Percentiles rank a stretch among this genome's conserved stretches.
Evolutionary conservation across 2,329 filamentous ascomycete species (phyloP).

Genomic region (Apiospora hydei): DNA sequence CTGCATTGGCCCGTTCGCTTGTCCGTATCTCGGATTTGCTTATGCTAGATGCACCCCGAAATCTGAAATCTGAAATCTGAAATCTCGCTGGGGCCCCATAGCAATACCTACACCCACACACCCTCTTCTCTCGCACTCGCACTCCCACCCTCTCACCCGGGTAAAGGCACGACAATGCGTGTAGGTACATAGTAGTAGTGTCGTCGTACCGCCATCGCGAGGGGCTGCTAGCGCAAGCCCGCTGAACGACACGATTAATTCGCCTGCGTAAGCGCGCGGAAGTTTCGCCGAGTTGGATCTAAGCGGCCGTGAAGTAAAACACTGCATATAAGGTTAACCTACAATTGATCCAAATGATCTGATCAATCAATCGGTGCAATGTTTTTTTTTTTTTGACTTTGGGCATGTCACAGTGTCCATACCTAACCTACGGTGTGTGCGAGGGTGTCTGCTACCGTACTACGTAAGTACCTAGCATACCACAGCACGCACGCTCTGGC

Average conservation of each 20-base stretch:
- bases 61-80: not conserved
- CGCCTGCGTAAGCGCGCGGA: slow-evolving; percentile 13
- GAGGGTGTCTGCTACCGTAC: too few relatives aligned
- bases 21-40: slow-evolving; percentile 3
- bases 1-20: not conserved
- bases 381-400: not conserved
- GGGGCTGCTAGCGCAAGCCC: not conserved
- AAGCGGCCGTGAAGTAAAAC: not conserved
- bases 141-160: not conserved
- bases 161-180: not conserved
- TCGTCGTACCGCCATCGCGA: not conserved
- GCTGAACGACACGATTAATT: not conserved
- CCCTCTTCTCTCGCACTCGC: not conserved
- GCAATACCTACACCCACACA: not conserved
- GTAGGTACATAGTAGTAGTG: not conserved
- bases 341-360: not conserved
- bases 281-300: not conserved
- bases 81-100: not conserved
- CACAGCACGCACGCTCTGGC: not conserved
- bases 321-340: slow-evolving; percentile 5
- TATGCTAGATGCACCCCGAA: slow-evolving; percentile 12
- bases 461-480: not conserved
- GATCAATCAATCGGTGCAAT: not conserved
- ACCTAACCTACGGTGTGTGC: not conserved
- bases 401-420: not conserved